These are phyloP conservation scores for Monosporascus ibericus DNA, from an alignment of 2,329 filamentous ascomycete genomes.

Conservation along the genomic window DNA sequence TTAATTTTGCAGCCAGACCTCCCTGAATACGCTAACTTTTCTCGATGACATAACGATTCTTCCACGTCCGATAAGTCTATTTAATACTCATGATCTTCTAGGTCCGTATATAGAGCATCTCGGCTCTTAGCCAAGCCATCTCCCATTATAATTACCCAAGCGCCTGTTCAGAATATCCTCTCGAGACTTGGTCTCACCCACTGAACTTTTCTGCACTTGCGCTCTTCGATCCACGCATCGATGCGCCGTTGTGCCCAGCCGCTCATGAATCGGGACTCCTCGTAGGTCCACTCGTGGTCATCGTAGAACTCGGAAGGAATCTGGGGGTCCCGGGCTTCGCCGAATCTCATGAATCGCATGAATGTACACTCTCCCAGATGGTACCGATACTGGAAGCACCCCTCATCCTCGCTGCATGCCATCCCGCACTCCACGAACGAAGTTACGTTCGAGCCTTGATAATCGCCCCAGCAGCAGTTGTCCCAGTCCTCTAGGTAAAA, in stretches of 20 bases:
- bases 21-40: too few species aligned
- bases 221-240: constrained; percentile 8
- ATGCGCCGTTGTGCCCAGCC: constrained; percentile 15
- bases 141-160: background rate
- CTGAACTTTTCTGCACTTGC: constrained; percentile 8
- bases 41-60: too few species aligned
- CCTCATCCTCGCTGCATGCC: constrained; percentile 11
- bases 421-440: constrained; percentile 11
- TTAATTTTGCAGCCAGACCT: too few species aligned
- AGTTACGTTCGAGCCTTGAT: constrained; percentile 1
- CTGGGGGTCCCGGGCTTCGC: constrained; percentile 5
- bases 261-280: constrained; percentile 11
- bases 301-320: background rate
- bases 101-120: too few species aligned
- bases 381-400: constrained; percentile 17
- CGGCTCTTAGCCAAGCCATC: background rate
- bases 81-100: too few species aligned
- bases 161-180: background rate
- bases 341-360: constrained; percentile 9
- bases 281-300: background rate
- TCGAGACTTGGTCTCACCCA: constrained; percentile 16
- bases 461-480: constrained; percentile 3
- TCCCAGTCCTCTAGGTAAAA: constrained; percentile 3
- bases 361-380: constrained; percentile 14
- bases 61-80: too few species aligned